Conservation (phyloP, 805 yeast genomes). For the Wickerhamia fluorescens region DNA sequence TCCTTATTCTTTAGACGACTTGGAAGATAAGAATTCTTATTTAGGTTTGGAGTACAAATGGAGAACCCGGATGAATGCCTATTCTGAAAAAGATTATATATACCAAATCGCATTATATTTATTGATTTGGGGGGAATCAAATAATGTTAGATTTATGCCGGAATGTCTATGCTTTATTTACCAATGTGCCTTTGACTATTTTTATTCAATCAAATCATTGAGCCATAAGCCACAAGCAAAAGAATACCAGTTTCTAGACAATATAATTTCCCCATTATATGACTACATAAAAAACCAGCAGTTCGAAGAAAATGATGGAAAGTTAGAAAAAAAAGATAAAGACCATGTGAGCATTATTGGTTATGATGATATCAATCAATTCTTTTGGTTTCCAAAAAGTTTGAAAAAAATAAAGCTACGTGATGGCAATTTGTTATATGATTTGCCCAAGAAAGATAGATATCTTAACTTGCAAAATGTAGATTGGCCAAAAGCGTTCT, state of each 20-base stretch:
- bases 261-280: slow-evolving; percentile 44
- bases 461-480: slow-evolving; percentile 24
- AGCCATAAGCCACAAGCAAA: slow-evolving; percentile 1
- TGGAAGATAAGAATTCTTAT: slow-evolving; percentile 10
- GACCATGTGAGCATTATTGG: slow-evolving; percentile 61
- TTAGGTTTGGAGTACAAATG: slow-evolving; percentile 41
- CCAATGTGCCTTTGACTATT: slow-evolving; percentile 20
- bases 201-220: slow-evolving; percentile 12
- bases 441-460: slow-evolving; percentile 22
- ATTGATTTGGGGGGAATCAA: slow-evolving; percentile 74
- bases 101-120: slow-evolving; percentile 58
- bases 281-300: slow-evolving; percentile 62
- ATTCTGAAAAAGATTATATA: slow-evolving; percentile 50
- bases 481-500: slow-evolving; percentile 35
- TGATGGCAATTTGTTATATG: slow-evolving; percentile 25
- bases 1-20: slow-evolving; percentile 18
- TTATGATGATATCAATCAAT: slow-evolving; percentile 48
- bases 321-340: slow-evolving; percentile 53
- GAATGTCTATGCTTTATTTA: slow-evolving; percentile 30
- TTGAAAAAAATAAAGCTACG: slow-evolving; percentile 23
- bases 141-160: slow-evolving; percentile 50
- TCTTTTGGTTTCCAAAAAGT: slow-evolving; percentile 41
- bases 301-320: slow-evolving; percentile 48
- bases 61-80: slow-evolving; percentile 55
- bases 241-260: slow-evolving; percentile 25